Conservation (phyloP, 2,329 filamentous ascomycete genomes). For the Ophiostoma piceae region DNA sequence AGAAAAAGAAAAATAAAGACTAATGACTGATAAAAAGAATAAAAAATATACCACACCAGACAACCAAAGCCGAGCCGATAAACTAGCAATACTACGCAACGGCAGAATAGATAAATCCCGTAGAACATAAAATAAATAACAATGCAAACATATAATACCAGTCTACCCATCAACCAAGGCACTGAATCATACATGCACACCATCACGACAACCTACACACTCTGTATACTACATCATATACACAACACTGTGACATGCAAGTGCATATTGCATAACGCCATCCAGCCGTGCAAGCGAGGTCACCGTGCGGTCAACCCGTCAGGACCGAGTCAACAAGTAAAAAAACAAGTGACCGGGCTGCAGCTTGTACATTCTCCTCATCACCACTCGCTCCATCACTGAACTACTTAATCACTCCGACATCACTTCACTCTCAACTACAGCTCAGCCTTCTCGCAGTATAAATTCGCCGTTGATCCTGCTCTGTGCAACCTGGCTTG, state of each 20-base stretch:
- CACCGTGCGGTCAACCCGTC: background rate
- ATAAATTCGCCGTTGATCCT: background rate
- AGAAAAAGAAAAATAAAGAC: background rate
- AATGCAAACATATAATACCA: background rate
- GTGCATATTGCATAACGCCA: background rate
- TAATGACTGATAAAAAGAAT: background rate
- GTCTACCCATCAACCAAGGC: background rate
- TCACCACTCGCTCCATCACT: background rate
- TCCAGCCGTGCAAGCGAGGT: background rate
- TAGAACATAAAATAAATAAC: background rate
- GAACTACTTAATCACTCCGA: background rate
- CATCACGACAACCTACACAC: background rate
- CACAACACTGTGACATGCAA: background rate
- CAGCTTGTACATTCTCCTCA: background rate
- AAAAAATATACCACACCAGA: background rate
- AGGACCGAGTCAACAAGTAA: background rate
- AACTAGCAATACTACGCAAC: background rate
- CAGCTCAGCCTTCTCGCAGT: background rate
- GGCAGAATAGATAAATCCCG: background rate
- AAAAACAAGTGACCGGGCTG: background rate
- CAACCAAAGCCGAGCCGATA: constrained; percentile 1
- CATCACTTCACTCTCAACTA: background rate
- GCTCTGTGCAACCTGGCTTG: background rate
- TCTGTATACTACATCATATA: background rate
- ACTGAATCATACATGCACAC: background rate